Evolutionary conservation across 2,329 filamentous ascomycete genomes (phyloP), one percentile per base, ranked within the genome.

Genomic region (Chaetomiaceae sp.): DNA sequence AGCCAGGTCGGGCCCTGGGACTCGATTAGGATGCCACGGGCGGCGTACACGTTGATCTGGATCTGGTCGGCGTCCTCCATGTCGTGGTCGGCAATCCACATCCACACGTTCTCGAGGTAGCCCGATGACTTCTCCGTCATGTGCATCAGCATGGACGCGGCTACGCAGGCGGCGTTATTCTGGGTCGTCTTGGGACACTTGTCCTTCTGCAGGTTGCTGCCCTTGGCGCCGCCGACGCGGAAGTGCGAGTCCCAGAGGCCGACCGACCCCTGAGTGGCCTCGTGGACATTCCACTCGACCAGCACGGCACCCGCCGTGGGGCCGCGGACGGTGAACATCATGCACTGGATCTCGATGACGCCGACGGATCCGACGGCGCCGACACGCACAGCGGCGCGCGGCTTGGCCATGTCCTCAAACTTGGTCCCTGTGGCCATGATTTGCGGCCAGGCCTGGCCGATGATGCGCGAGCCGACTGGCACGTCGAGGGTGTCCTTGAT

Each of bases 381-480:
- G 51, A 97, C 77, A 66, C 92, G 86, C 71, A 95, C 87, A 60
- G 93, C 85, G n/a, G 89, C 82, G 65, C 83, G 81, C 35, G 89
- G 91, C 64, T 90, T 88, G 58, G 73, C 69, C 67, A 84, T 75
- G 66, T 96, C 83, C 55, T 76, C 71, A 74, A 96, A 97, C 57
- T 70, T 75, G 62, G 71, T 64, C 45, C 91, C 91, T 43, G 83
- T 80, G 23, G 89, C 90, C 78, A 96, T 85, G 66, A 97, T 86
- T 55, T 95, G 72, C 3, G 91, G 85, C 89, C 89, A 96, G 65
- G 93, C 84, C 70, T 96, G 90, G 61, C 92, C 92, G 6, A 87
- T 88, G 64, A 96, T 90, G 71, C 84, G 87, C 72, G 92, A 82
- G 63, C 89, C 80, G 73, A 85, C 86, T 48, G 87, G 86, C 7